Conservation (phyloP, 2,329 filamentous ascomycete species). For the Zymoseptoria brevis region DNA sequence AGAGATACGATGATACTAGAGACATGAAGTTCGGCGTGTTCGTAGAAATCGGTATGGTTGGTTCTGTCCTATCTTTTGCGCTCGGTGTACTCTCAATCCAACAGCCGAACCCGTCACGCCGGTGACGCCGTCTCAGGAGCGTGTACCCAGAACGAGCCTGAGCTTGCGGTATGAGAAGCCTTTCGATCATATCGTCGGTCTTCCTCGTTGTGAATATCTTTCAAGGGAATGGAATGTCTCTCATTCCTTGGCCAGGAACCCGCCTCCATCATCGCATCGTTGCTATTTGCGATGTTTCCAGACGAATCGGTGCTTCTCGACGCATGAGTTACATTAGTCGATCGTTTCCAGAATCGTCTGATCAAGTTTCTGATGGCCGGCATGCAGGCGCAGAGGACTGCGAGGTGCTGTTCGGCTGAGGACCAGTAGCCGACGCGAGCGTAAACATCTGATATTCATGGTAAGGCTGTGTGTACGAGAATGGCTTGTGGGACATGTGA, state of each 20-base stretch:
- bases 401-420: conserved; percentile 11
- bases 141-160: too few relatives aligned
- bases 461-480: background rate
- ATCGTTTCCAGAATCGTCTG: conserved; percentile 7
- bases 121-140: too few relatives aligned
- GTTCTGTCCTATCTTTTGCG: too few relatives aligned
- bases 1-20: background rate
- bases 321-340: conserved; percentile 2
- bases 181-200: too few relatives aligned
- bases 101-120: too few relatives aligned
- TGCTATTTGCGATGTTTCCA: conserved; percentile 9
- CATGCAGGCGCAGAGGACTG: conserved; percentile 15
- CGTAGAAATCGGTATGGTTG: too few relatives aligned
- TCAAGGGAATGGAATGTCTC: conserved; percentile 10
- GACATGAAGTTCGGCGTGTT: background rate
- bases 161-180: too few relatives aligned
- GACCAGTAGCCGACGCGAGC: conserved; percentile 15
- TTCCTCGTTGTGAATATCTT: background rate
- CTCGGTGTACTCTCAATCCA: too few relatives aligned
- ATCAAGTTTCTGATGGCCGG: conserved; percentile 15
- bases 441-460: conserved; percentile 10
- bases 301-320: conserved; percentile 1
- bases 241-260: conserved; percentile 10
- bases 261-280: conserved; percentile 3
- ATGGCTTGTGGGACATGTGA: background rate